These are phyloP conservation scores for Clonostachys byssicola DNA, from an alignment of 2,329 filamentous ascomycete species.

Conservation along the genomic window DNA sequence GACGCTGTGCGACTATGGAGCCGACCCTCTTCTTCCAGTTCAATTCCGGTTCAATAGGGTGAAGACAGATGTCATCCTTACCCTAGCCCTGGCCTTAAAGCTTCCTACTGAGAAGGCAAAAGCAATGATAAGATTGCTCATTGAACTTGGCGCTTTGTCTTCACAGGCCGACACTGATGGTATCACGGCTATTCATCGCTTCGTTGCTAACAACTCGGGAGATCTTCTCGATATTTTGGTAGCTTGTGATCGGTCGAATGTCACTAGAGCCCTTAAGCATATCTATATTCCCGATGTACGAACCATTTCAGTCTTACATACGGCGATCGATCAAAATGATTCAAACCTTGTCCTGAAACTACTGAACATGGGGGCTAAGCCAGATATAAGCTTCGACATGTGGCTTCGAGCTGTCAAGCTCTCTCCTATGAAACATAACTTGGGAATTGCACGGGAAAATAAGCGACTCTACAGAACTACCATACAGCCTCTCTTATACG, in stretches of 20 bases:
- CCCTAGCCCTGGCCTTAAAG: slow-evolving; percentile 61
- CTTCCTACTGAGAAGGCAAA: slow-evolving; percentile 60
- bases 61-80: slow-evolving; percentile 59
- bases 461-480: slow-evolving; percentile 40
- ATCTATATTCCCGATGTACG: slow-evolving; percentile 30
- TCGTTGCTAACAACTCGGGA: slow-evolving; percentile 43
- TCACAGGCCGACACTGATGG: slow-evolving; percentile 67
- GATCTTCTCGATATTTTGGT: slow-evolving; percentile 44
- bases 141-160: slow-evolving; percentile 67
- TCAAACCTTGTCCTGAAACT: slow-evolving; percentile 51
- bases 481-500: slow-evolving; percentile 64
- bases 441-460: slow-evolving; percentile 41
- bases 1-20: slow-evolving; percentile 69
- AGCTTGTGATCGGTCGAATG: slow-evolving; percentile 54
- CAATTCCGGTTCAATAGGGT: slow-evolving; percentile 54
- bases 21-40: slow-evolving; percentile 71
- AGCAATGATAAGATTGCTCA: slow-evolving; percentile 59
- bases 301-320: slow-evolving; percentile 47
- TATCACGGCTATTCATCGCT: slow-evolving; percentile 63
- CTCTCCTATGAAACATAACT: slow-evolving; percentile 24
- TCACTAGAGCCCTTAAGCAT: slow-evolving; percentile 64
- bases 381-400: slow-evolving; percentile 56
- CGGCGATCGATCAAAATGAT: slow-evolving; percentile 52
- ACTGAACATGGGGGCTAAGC: slow-evolving; percentile 57
- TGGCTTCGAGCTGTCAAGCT: slow-evolving; percentile 57